Percentiles rank a stretch among this genome's conserved stretches.
Evolutionary conservation across 805 yeast genomes (phyloP).

Genomic region (Metschnikowia koreensis): DNA sequence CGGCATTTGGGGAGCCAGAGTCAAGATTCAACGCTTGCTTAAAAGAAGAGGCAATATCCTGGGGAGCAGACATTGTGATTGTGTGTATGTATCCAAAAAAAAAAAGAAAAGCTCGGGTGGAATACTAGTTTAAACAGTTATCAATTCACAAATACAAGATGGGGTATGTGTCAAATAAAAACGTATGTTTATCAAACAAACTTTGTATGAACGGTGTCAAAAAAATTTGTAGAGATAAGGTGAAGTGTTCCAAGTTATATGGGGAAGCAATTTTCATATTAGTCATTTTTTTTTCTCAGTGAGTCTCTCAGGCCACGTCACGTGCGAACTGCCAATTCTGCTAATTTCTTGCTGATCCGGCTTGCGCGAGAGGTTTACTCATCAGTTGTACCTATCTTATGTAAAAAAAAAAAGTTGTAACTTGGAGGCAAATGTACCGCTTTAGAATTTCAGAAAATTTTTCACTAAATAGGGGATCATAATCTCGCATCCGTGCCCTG

Average conservation of each 20-base stretch:
- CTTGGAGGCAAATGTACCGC: no score
- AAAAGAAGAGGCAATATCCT: conserved; percentile 62
- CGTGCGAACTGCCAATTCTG: conserved; percentile 10
- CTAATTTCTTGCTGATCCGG: conserved; percentile 4
- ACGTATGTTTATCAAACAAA: not conserved
- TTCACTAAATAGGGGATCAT: not conserved
- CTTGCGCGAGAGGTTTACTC: not conserved
- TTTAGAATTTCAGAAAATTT: not conserved
- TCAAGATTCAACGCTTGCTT: conserved; percentile 53
- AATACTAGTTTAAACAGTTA: not conserved
- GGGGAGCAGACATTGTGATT: conserved; percentile 58
- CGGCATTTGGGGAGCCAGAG: conserved; percentile 53
- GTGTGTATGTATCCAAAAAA: not conserved
- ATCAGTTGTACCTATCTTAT: no score
- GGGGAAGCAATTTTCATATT: not conserved
- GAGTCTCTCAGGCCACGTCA: conserved; percentile 4
- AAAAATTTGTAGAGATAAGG: not conserved
- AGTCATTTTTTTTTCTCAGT: conserved; percentile 8
- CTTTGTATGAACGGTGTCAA: not conserved
- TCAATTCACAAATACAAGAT: no score
- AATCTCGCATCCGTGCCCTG: not conserved
- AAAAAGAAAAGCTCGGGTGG: not conserved
- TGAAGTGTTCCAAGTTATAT: not conserved
- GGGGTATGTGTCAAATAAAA: not conserved
- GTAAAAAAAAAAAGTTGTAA: no score